These are phyloP conservation scores for Starmera pachycereana DNA, from an alignment of 805 yeast genomes.

Conservation along the genomic window DNA sequence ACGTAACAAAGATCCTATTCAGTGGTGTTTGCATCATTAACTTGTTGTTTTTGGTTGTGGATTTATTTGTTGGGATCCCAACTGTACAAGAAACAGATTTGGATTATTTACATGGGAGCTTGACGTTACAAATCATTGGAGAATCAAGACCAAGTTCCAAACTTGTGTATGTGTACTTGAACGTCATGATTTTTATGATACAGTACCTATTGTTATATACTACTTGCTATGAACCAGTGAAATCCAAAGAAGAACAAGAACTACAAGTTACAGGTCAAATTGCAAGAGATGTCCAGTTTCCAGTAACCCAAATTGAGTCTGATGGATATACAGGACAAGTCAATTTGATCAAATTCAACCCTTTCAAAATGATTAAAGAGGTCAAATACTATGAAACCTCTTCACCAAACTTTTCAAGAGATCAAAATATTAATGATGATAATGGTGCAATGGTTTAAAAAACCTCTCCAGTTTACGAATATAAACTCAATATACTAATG, in stretches of 20 bases:
- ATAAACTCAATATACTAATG: neutral
- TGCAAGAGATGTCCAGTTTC: constrained; percentile 2
- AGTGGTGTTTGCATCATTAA: constrained; percentile 16
- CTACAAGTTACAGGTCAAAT: constrained; percentile 2
- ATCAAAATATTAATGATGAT: constrained; percentile 1
- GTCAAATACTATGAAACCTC: constrained; percentile 10
- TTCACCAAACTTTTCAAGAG: neutral
- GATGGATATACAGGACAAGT: constrained; percentile 39
- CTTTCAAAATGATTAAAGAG: constrained; percentile 17
- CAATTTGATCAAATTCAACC: constrained; percentile 25
- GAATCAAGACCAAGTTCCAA: constrained; percentile 25
- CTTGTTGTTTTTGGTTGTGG: constrained; percentile 20
- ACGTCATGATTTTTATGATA: constrained; percentile 18
- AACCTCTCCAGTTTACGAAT: too few species aligned
- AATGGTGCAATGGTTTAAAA: too few species aligned
- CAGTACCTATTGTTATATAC: constrained; percentile 23
- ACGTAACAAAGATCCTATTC: constrained; percentile 22
- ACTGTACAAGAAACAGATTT: constrained; percentile 12
- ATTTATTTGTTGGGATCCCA: constrained; percentile 25
- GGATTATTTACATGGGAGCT: constrained; percentile 26
- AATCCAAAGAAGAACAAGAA: constrained; percentile 21
- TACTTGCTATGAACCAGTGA: constrained; percentile 12
- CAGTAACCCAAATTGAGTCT: constrained; percentile 14
- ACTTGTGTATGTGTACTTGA: constrained; percentile 18
- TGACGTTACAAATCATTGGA: constrained; percentile 36